Evolutionary conservation across 257 asterid species (phyloP), one percentile per base, ranked within the genome.

Genomic region (Nicotiana otophora): DNA sequence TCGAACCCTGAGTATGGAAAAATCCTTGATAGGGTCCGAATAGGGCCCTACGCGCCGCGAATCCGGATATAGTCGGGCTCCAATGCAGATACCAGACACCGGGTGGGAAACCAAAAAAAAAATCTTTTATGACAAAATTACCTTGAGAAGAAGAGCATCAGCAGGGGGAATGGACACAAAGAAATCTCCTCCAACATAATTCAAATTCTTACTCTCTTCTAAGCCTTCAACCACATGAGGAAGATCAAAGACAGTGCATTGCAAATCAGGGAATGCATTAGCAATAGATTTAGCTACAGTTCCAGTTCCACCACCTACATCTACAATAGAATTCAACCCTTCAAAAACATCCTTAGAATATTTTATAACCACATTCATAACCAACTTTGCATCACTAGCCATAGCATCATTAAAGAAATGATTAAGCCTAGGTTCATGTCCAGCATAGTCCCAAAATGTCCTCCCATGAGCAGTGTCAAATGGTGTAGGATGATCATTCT

Each of bases 291-390:
- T 81, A 14, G 88, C 88, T 42, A 82, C 20, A 23, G 90, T 82
- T 36, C 88, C 90, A 17, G 85, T 87, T 5, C 90, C 90, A 7
- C 90, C 88, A 8, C 88, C 88, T 36, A 87, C 90, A 54, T 87
- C 90, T 19, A 85, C 85, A 67, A 87, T 2, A 30, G 88, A 39
- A 20, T 67, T 85, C 31, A 87, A 16, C 48, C 86, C 89, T 1
- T 26, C 80, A 33, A 84, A 87, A 14, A 84, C 88, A 17, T 61
- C 68, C 77, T 26, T 67, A 3, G 80, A 67, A 1, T 81, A 34
- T 34, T 54, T 77, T 7, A 72, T 46, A 7, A 83, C 81, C 53
- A 85, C 48, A 19, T 31, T 36, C 34, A 75, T 36, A 0, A 87
- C 70, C 81, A 83, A 46, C 61, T 61, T 28, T 3, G 87, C 62